Conservation (phyloP, 768 basidiomycete species). For the Panus rudis region DNA sequence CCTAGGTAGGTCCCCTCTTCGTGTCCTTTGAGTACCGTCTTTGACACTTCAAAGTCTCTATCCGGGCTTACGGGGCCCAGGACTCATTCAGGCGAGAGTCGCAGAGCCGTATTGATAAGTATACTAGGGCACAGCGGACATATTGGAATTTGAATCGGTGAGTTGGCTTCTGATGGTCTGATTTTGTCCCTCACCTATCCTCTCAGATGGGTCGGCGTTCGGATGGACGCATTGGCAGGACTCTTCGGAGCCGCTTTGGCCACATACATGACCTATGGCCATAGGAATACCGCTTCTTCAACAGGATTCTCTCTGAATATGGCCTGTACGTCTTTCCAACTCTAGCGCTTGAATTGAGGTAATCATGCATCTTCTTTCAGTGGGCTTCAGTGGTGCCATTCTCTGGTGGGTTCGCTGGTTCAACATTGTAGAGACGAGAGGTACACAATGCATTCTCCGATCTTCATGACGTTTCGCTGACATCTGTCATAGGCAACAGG, state of each 20-base stretch:
- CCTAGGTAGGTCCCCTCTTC: slow-evolving; percentile 24
- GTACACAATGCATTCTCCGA: neutral
- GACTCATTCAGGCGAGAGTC: slow-evolving; percentile 7
- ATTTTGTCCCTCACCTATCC: neutral
- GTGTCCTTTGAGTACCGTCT: neutral
- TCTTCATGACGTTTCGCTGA: neutral
- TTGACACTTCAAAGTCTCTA: slow-evolving; percentile 6
- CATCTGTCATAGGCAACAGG: slow-evolving; percentile 9
- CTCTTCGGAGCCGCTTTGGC: slow-evolving; percentile 4
- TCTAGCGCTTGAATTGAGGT: neutral
- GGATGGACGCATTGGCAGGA: slow-evolving; percentile 2
- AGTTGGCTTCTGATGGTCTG: neutral
- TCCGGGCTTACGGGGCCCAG: slow-evolving; percentile 9
- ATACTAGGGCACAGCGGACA: slow-evolving; percentile 2
- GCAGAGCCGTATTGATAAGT: slow-evolving; percentile 3
- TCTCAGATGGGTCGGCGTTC: slow-evolving; percentile 7
- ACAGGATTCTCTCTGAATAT: slow-evolving; percentile 33
- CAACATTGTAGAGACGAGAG: slow-evolving; percentile 40
- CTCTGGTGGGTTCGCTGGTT: slow-evolving; percentile 38
- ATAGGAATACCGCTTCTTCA: slow-evolving; percentile 20
- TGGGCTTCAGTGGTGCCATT: slow-evolving; percentile 49
- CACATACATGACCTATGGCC: slow-evolving; percentile 8
- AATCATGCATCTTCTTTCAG: slow-evolving; percentile 14
- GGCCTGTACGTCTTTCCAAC: slow-evolving; percentile 25
- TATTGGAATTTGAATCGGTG: slow-evolving; percentile 8